These are phyloP conservation scores for Platanus orientalis DNA, from an alignment of 164 flowering plant genomes.

Conservation along the genomic window DNA sequence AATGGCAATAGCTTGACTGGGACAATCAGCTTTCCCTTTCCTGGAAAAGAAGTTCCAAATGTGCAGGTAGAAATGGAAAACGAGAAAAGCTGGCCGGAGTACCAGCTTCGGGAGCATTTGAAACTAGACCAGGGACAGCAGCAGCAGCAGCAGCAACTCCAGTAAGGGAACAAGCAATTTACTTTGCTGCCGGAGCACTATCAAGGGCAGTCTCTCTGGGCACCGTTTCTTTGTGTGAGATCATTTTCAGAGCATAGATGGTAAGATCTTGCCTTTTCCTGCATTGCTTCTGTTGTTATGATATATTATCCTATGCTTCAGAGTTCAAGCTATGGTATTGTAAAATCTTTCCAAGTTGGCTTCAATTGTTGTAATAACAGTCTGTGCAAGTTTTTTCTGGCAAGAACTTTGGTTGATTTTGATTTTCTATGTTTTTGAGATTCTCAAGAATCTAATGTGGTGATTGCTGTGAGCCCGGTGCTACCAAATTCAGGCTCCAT, in stretches of 20 bases:
- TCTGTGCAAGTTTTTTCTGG: background rate
- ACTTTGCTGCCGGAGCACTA: slow-evolving; percentile 52
- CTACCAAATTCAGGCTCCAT: slow-evolving; percentile 38
- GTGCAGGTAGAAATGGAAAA: slow-evolving; percentile 41
- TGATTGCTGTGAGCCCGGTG: slow-evolving; percentile 41
- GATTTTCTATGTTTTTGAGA: slow-evolving; percentile 20
- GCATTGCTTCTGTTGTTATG: slow-evolving; percentile 2
- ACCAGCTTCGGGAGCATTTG: slow-evolving; percentile 38
- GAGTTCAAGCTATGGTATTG: background rate
- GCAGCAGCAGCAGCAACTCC: slow-evolving; percentile 39
- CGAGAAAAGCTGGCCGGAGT: slow-evolving; percentile 46
- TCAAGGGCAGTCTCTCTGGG: slow-evolving; percentile 75
- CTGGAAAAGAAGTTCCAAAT: slow-evolving; percentile 69
- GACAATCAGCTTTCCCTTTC: slow-evolving; percentile 65
- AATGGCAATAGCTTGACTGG: slow-evolving; percentile 40
- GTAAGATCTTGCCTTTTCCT: slow-evolving; percentile 25
- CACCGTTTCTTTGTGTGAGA: slow-evolving; percentile 79
- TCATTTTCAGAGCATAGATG: slow-evolving; percentile 29
- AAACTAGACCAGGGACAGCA: slow-evolving; percentile 43
- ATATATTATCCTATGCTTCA: background rate
- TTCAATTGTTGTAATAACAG: background rate
- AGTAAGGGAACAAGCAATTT: slow-evolving; percentile 45
- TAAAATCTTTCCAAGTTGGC: background rate
- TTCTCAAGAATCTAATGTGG: slow-evolving; percentile 41
- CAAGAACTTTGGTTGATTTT: slow-evolving; percentile 7